phyloP scores from a whole-genome alignment of 2,329 filamentous ascomycete species.

The Onygena corvina region DNA sequence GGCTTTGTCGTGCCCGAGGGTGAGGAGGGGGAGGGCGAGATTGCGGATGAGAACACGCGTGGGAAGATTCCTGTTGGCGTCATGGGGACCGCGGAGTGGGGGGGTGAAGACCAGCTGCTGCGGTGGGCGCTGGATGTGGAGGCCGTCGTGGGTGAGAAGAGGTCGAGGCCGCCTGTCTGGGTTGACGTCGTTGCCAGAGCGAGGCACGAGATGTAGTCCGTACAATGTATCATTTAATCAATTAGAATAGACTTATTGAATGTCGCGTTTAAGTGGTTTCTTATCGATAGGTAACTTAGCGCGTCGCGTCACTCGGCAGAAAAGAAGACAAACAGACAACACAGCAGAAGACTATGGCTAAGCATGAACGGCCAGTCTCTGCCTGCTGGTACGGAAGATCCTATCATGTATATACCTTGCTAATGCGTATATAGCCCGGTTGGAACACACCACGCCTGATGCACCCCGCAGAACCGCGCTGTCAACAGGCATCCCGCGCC shows the following conservation, averaged over 20 bases:
- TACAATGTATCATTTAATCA: neutral
- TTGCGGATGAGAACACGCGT: constrained; percentile 21
- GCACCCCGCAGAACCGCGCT: constrained; percentile 30
- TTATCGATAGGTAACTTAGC: neutral
- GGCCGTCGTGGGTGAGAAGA: constrained; percentile 27
- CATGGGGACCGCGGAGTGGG: constrained; percentile 48
- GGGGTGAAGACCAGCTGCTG: constrained; percentile 39
- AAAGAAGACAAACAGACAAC: too few relatives aligned
- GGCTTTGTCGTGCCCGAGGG: constrained; percentile 46
- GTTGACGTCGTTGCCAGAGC: constrained; percentile 36
- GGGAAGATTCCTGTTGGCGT: constrained; percentile 42
- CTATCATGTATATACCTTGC: too few relatives aligned
- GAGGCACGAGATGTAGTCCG: constrained; percentile 16
- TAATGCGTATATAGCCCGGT: neutral
- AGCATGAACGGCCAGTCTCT: too few relatives aligned
- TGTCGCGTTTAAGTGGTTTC: neutral
- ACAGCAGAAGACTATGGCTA: too few relatives aligned
- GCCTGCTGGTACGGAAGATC: too few relatives aligned
- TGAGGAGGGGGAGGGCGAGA: constrained; percentile 17
- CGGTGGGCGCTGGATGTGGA: constrained; percentile 41
- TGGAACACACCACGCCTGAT: neutral
- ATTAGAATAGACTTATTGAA: too few relatives aligned
- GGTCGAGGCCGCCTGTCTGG: constrained; percentile 31
- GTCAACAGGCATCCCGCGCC: constrained; percentile 43
- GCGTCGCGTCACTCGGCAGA: neutral